phyloP scores from a whole-genome alignment of 2,329 filamentous ascomycete genomes.

The Lizonia empirigonia region DNA sequence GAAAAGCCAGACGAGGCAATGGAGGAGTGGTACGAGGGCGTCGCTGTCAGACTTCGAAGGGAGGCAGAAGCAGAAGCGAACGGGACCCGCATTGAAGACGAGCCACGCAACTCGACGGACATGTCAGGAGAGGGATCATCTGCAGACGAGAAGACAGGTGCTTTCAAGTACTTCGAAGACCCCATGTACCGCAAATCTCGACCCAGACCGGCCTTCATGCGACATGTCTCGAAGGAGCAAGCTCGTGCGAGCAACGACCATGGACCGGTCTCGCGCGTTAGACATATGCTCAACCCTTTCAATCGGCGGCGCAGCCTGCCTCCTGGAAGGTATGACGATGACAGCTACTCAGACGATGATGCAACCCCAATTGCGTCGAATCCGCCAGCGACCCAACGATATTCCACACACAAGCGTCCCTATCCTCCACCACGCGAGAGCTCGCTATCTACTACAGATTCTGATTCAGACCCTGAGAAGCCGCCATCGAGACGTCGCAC shows the following conservation, averaged over 20 bases:
- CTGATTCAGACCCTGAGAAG: conserved; percentile 39
- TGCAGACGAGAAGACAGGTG: conserved; percentile 51
- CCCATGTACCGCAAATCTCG: conserved; percentile 55
- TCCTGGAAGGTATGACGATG: conserved; percentile 34
- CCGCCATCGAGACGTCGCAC: conserved; percentile 33
- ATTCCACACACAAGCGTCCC: conserved; percentile 39
- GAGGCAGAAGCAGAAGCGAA: conserved; percentile 58
- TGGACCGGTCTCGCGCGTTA: conserved; percentile 38
- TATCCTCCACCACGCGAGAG: conserved; percentile 41
- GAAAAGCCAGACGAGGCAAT: conserved; percentile 76
- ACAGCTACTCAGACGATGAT: conserved; percentile 39
- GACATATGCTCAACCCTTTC: conserved; percentile 47
- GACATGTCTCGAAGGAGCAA: conserved; percentile 45
- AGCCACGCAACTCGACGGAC: conserved; percentile 42
- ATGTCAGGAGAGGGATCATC: conserved; percentile 43
- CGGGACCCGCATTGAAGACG: conserved; percentile 28
- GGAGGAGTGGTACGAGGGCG: conserved; percentile 81
- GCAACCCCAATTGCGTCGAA: conserved; percentile 35
- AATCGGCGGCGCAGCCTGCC: conserved; percentile 34
- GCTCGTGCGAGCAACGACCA: conserved; percentile 36
- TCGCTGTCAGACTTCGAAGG: conserved; percentile 70
- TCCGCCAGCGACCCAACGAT: conserved; percentile 29
- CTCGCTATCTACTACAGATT: conserved; percentile 42
- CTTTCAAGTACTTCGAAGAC: conserved; percentile 57
- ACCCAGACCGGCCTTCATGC: conserved; percentile 51